These are phyloP conservation scores for Prosopis cineraria DNA, from an alignment of 306 rosid genomes.

Conservation along the genomic window DNA sequence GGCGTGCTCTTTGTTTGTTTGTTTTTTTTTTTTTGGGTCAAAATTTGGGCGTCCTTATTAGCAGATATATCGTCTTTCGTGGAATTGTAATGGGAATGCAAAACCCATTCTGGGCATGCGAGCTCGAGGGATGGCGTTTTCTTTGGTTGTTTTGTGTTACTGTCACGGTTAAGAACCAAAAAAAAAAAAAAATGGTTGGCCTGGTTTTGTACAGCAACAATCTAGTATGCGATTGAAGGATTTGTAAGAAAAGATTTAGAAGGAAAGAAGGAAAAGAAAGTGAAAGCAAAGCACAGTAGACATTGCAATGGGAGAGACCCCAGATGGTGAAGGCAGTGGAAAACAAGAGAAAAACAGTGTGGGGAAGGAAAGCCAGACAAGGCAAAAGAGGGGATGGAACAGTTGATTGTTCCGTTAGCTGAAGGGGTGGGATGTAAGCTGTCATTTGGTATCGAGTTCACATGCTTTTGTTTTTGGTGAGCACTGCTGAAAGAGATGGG, in stretches of 20 bases:
- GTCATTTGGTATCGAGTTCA: conserved; percentile 5
- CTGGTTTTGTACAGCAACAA: not conserved
- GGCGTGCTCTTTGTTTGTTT: no score
- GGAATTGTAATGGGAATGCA: not conserved
- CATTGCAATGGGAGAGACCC: not conserved
- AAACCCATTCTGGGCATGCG: not conserved
- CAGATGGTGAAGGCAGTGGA: not conserved
- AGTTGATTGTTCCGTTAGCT: not conserved
- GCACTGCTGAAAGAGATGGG: not conserved
- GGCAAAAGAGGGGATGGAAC: not conserved
- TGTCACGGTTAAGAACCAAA: not conserved
- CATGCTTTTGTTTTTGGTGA: not conserved
- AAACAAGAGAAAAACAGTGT: not conserved
- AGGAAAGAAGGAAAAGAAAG: not conserved
- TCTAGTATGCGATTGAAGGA: not conserved
- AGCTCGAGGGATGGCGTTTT: not conserved
- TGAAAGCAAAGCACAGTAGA: not conserved
- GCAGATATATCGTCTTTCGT: no score
- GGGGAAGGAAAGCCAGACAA: not conserved
- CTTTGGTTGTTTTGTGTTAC: not conserved
- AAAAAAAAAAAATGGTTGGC: conserved; percentile 24
- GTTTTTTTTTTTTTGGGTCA: no score
- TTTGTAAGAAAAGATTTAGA: not conserved
- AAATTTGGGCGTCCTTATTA: not conserved
- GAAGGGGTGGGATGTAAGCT: conserved; percentile 11